Evolutionary conservation across 345 rosid species (phyloP).

Genomic region (Hibiscus tridactylites): DNA sequence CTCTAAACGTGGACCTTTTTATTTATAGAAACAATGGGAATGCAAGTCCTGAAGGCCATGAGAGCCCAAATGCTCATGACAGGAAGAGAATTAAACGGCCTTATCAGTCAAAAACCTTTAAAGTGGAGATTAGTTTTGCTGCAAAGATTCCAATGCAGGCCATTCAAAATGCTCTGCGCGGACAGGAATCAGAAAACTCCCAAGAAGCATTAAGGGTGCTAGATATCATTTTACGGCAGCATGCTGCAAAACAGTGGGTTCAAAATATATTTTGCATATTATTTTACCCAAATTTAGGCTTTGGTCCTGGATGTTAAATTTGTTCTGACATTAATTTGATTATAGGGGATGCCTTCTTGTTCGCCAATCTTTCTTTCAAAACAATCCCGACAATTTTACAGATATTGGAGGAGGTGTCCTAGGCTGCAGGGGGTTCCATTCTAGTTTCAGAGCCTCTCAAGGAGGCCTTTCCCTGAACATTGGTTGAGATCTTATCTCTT

Average conservation of each 20-base stretch:
- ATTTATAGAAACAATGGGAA: slow-evolving; percentile 43
- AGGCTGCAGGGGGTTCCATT: slow-evolving; percentile 80
- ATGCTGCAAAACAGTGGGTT: slow-evolving; percentile 76
- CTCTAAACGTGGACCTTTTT: neutral
- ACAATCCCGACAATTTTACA: slow-evolving; percentile 60
- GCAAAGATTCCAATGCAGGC: slow-evolving; percentile 82
- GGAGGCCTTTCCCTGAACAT: slow-evolving; percentile 88
- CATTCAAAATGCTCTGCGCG: slow-evolving; percentile 70
- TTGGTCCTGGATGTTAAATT: neutral
- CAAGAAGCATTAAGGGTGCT: slow-evolving; percentile 79
- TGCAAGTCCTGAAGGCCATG: slow-evolving; percentile 39
- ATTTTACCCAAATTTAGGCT: neutral
- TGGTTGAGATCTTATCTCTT: slow-evolving; percentile 31
- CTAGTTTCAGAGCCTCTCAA: slow-evolving; percentile 77
- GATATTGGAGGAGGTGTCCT: slow-evolving; percentile 77
- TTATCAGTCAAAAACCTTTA: slow-evolving; percentile 45
- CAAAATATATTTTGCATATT: neutral
- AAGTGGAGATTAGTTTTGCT: slow-evolving; percentile 66
- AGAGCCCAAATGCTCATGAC: slow-evolving; percentile 38
- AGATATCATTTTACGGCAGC: slow-evolving; percentile 77
- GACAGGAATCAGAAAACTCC: slow-evolving; percentile 65
- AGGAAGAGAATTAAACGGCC: slow-evolving; percentile 65
- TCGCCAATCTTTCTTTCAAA: slow-evolving; percentile 76
- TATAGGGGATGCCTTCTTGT: slow-evolving; percentile 94
- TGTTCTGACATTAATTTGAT: slow-evolving; percentile 1